Conservation (phyloP, 2,329 filamentous ascomycete genomes). For the Aspergillus fischeri region DNA sequence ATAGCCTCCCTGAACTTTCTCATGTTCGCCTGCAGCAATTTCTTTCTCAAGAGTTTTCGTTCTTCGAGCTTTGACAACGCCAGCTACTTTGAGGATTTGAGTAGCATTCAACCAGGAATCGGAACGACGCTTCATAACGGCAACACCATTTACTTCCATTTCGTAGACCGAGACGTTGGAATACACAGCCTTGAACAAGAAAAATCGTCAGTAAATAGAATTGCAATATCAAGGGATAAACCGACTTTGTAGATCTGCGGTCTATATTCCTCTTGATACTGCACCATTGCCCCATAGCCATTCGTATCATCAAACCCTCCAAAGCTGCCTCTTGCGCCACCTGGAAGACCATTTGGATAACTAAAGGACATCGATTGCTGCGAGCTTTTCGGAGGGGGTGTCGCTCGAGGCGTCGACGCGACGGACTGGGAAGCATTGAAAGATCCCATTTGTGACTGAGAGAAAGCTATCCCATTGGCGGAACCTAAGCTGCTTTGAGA, state of each 20-base stretch:
- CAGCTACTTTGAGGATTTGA: slow-evolving; percentile 95
- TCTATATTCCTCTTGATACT: slow-evolving; percentile 37
- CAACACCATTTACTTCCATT: slow-evolving; percentile 91
- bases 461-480: slow-evolving; percentile 35
- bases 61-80: slow-evolving; percentile 94
- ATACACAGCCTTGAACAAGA: slow-evolving; percentile 66
- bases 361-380: slow-evolving; percentile 43
- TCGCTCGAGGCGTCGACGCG: slow-evolving; percentile 42
- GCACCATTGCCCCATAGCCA: slow-evolving; percentile 34
- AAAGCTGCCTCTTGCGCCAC: slow-evolving; percentile 31
- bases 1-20: slow-evolving; percentile 97
- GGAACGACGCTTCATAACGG: slow-evolving; percentile 90
- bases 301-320: slow-evolving; percentile 40
- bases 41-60: slow-evolving; percentile 98
- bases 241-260: slow-evolving; percentile 48
- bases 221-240: slow-evolving; percentile 6
- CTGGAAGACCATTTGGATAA: slow-evolving; percentile 35
- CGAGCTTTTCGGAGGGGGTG: slow-evolving; percentile 39
- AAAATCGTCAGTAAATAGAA: slow-evolving; percentile 11
- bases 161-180: slow-evolving; percentile 96
- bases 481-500: slow-evolving; percentile 38
- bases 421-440: slow-evolving; percentile 45
- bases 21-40: slow-evolving; percentile 91
- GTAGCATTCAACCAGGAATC: slow-evolving; percentile 98
- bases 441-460: slow-evolving; percentile 38